Evolutionary conservation across 2,329 filamentous ascomycete species (phyloP).

Genomic region (Parastagonospora nodorum): DNA sequence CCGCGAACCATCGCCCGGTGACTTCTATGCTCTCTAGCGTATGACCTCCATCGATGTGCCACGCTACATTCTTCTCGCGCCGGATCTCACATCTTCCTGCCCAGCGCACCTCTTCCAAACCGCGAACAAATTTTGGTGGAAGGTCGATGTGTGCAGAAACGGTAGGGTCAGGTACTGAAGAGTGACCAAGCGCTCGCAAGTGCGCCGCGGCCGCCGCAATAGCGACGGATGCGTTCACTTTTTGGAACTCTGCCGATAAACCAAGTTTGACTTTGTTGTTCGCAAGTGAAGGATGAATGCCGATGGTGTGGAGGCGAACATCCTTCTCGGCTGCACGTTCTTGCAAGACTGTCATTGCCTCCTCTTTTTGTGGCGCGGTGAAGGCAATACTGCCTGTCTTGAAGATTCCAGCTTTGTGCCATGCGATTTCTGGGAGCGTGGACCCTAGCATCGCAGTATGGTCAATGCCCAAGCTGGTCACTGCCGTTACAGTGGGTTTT

Average conservation of each 20-base stretch:
- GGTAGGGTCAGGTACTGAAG: conserved; percentile 46
- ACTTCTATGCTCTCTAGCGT: conserved; percentile 81
- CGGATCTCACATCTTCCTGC: conserved; percentile 79
- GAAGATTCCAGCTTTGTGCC: conserved; percentile 91
- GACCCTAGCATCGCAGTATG: conserved; percentile 80
- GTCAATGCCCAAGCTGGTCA: conserved; percentile 84
- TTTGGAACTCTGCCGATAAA: conserved; percentile 66
- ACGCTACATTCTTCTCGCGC: conserved; percentile 60
- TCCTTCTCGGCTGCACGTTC: conserved; percentile 59
- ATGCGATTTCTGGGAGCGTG: conserved; percentile 81
- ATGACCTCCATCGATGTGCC: conserved; percentile 88
- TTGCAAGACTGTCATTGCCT: conserved; percentile 61
- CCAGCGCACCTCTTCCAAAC: conserved; percentile 69
- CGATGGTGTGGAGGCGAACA: conserved; percentile 54
- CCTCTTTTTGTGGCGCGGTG: conserved; percentile 62
- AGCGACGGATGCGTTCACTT: conserved; percentile 65
- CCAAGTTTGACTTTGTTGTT: conserved; percentile 58
- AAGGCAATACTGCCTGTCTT: conserved; percentile 69
- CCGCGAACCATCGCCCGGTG: conserved; percentile 77
- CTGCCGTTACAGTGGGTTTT: conserved; percentile 70
- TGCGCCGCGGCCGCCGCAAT: conserved; percentile 65
- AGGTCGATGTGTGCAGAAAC: conserved; percentile 49
- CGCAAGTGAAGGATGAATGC: conserved; percentile 54
- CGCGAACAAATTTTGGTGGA: conserved; percentile 65
- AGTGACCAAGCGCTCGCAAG: conserved; percentile 53